Conservation (phyloP, 495 filamentous ascomycete species). For the Neurospora sp. region DNA sequence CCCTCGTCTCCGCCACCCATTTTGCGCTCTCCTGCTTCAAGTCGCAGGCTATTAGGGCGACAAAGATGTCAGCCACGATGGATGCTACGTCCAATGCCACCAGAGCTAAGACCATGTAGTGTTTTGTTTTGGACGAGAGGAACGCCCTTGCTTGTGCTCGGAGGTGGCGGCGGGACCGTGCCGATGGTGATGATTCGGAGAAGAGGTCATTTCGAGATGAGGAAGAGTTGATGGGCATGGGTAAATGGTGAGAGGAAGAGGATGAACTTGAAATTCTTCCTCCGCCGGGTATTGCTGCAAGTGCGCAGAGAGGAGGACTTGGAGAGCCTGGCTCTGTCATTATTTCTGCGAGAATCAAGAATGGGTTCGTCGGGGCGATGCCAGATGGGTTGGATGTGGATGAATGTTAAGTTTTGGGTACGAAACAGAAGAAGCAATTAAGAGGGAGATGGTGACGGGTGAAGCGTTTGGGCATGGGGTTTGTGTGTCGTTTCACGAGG, state of each 20-base stretch:
- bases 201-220: neutral
- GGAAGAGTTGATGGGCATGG: neutral
- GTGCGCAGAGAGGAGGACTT: neutral
- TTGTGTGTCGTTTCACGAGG: neutral
- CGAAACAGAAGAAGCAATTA: neutral
- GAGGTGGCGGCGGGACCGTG: neutral
- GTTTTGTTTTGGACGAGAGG: constrained; percentile 45
- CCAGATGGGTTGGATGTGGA: neutral
- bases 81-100: constrained; percentile 46
- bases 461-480: neutral
- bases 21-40: constrained; percentile 22
- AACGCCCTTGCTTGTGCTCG: constrained; percentile 18
- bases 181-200: neutral
- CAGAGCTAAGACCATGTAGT: constrained; percentile 46
- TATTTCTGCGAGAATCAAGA: neutral
- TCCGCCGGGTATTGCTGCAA: neutral
- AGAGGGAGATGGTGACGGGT: neutral
- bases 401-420: neutral
- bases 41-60: constrained; percentile 52
- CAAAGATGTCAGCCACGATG: constrained; percentile 54
- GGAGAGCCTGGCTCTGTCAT: neutral
- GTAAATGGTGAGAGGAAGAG: neutral
- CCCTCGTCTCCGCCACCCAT: constrained; percentile 27
- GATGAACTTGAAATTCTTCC: neutral
- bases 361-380: neutral